These are phyloP conservation scores for Hygrocybe punicea DNA, from an alignment of 768 basidiomycete species.

Conservation along the genomic window DNA sequence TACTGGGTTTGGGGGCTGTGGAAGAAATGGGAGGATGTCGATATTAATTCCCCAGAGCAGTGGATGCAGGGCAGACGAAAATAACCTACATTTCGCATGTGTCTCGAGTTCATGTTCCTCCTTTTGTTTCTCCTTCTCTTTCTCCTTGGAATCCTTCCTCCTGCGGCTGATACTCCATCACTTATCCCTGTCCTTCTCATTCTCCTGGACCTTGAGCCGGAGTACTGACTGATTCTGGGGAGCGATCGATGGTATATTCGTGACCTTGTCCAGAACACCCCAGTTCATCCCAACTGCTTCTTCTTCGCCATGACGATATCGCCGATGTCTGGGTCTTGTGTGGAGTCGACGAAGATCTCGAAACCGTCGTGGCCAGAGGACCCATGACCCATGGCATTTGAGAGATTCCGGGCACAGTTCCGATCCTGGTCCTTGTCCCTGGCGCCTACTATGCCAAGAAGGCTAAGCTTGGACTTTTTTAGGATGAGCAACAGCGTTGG, in stretches of 20 bases:
- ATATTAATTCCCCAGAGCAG: no score
- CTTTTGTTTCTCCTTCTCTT: constrained; percentile 41
- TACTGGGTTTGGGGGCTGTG: constrained; percentile 46
- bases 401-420: constrained; percentile 43
- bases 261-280: constrained; percentile 52
- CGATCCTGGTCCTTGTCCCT: constrained; percentile 34
- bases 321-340: constrained; percentile 59
- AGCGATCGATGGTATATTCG: constrained; percentile 45
- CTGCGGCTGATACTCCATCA: constrained; percentile 84
- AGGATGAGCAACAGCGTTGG: constrained; percentile 41
- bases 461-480: constrained; percentile 64
- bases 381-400: no score
- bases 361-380: constrained; percentile 47
- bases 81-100: constrained; percentile 43
- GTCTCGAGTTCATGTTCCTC: constrained; percentile 37
- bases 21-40: background rate
- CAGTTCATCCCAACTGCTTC: constrained; percentile 65
- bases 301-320: constrained; percentile 75
- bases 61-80: background rate
- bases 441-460: constrained; percentile 35
- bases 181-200: no score
- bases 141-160: constrained; percentile 68
- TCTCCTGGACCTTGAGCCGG: constrained; percentile 12
- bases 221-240: constrained; percentile 7
- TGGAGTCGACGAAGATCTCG: constrained; percentile 70